phyloP scores from a whole-genome alignment of 345 rosid genomes.

The Hirschfeldia incana region DNA sequence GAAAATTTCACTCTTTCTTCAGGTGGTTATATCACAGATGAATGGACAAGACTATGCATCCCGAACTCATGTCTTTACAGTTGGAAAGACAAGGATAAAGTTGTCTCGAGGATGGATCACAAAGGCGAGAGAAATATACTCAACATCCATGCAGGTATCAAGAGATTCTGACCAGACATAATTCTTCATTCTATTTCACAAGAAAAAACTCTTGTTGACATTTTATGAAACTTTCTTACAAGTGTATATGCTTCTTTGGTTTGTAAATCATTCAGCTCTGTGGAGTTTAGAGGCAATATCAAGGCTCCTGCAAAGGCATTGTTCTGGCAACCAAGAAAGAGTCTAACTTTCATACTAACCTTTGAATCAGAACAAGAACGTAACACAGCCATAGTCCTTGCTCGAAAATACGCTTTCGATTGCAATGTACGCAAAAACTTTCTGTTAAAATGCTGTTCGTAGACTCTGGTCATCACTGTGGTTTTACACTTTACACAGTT shows the following conservation, averaged over 20 bases:
- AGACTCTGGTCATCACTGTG: neutral
- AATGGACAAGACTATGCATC: constrained; percentile 87
- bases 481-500: no score
- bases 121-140: constrained; percentile 89
- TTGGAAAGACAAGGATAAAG: constrained; percentile 91
- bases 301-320: constrained; percentile 61
- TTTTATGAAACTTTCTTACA: neutral
- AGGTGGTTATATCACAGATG: constrained; percentile 85
- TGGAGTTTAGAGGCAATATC: constrained; percentile 62
- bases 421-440: constrained; percentile 61
- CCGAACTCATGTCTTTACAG: constrained; percentile 62
- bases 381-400: constrained; percentile 74
- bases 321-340: constrained; percentile 96
- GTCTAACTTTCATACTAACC: constrained; percentile 65
- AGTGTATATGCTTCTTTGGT: neutral
- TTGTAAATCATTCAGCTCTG: constrained; percentile 76
- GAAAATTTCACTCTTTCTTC: constrained; percentile 9
- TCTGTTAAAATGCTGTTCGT: neutral
- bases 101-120: constrained; percentile 97
- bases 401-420: constrained; percentile 84
- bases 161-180: neutral
- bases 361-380: constrained; percentile 90
- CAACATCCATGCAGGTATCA: constrained; percentile 84
- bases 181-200: neutral
- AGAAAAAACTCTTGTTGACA: neutral